Conservation (phyloP, 2,329 filamentous ascomycete species). For the Colletotrichum phormii region DNA sequence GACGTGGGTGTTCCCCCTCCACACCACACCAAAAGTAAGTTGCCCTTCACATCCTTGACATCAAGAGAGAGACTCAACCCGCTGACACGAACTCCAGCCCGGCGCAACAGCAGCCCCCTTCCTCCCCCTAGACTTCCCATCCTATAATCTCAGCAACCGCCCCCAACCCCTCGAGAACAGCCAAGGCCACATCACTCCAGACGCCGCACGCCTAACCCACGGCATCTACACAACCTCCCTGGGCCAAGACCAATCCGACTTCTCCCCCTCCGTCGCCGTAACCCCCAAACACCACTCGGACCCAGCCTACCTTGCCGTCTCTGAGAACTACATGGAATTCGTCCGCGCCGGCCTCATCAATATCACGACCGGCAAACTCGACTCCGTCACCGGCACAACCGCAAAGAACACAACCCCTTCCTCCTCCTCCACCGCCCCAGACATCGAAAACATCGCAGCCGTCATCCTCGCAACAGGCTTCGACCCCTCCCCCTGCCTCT, state of each 20-base stretch:
- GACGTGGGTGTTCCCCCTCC: conserved; percentile 77
- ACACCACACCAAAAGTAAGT: conserved; percentile 62
- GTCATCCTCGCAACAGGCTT: conserved; percentile 84
- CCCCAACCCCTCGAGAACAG: conserved; percentile 69
- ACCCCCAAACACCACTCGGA: conserved; percentile 53
- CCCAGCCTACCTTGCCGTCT: conserved; percentile 76
- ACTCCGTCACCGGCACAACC: conserved; percentile 48
- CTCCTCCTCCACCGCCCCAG: conserved; percentile 32
- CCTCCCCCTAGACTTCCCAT: conserved; percentile 77
- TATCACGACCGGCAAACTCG: conserved; percentile 60
- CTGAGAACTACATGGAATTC: conserved; percentile 79
- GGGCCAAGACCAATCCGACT: conserved; percentile 66
- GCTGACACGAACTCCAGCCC: conserved; percentile 52
- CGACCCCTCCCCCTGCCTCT: conserved; percentile 70
- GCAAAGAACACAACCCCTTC: conserved; percentile 48
- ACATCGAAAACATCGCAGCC: conserved; percentile 69
- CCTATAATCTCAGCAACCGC: conserved; percentile 76
- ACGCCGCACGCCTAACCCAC: conserved; percentile 67
- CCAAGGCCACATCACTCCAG: conserved; percentile 72
- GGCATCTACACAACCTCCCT: conserved; percentile 59
- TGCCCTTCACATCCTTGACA: not conserved
- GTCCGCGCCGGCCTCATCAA: conserved; percentile 73
- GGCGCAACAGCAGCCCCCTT: conserved; percentile 67
- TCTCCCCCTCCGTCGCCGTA: conserved; percentile 53
- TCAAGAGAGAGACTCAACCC: not conserved